Evolutionary conservation across 495 filamentous ascomycete species (phyloP), one percentile per base, ranked within the genome.

Genomic region (Pyrenula aspistea): DNA sequence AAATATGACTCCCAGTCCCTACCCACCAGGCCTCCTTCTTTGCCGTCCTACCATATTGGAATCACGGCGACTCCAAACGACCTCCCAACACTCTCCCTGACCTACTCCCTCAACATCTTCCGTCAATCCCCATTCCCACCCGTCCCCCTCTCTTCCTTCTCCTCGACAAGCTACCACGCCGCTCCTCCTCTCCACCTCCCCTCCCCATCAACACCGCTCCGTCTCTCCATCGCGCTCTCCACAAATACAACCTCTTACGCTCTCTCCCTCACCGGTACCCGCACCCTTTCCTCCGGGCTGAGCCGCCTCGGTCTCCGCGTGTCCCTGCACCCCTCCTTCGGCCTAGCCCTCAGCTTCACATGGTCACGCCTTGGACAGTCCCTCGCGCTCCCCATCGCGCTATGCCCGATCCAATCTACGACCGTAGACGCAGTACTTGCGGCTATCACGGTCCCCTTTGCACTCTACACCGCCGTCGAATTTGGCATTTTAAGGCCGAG

Each of bases 381-480:
- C 3, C 66, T 77, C 55, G 68, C 62, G 31, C 19, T 77, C 20
- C 74, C 74, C 2, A 67, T 77, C 50, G 59, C 62, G 1, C 12
- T 77, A 24, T 72, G 72, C 24, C 59, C 76, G 10, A 55, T 70
- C 2, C 68, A 71, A 2, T 62, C 69, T 20, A 61, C 66, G 25
- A 73, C 69, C 21, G 60, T 62, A 12, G 67, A 69, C 25, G 60
- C 72, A 19, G 72, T 74, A 10, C 63, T 63, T 1, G 49, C 77
- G 53, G 73, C 67, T 2, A 63, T 72, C 4, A 57, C 79, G 25
- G 59, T 76, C 10, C 78, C 80, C 0, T 79, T 78, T 65, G 58
- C 72, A 11, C 63, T 71, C 19, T 76, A 82, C 53, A 73, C 77
- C 12, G 75, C 74, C 0, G 55, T 75, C 42, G 78, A 83, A 57